A percentile compares a stretch with the other conserved stretches of the same genome.
These are phyloP conservation scores for Aspergillus sp. DNA, from an alignment of 2,329 filamentous ascomycete genomes.

Conservation along the genomic window DNA sequence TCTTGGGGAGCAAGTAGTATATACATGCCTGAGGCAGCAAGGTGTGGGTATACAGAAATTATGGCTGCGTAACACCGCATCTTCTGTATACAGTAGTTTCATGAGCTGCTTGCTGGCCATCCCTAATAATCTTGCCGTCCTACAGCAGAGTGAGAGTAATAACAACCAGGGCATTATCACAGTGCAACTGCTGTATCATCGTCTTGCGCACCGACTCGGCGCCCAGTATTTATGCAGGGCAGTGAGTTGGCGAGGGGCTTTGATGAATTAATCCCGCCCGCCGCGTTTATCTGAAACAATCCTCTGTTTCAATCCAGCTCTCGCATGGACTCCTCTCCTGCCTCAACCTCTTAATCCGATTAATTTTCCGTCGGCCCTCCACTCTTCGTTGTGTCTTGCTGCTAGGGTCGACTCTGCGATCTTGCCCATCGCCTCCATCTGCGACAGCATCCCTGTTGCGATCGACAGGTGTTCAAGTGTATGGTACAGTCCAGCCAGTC, in stretches of 20 bases:
- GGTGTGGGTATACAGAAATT: not conserved
- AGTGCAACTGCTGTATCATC: no score
- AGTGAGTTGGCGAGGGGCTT: conserved; percentile 14
- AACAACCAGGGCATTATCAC: no score
- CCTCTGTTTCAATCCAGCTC: conserved; percentile 16
- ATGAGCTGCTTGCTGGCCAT: conserved; percentile 2
- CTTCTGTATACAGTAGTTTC: conserved; percentile 4
- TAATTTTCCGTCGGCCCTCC: conserved; percentile 4
- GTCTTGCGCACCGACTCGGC: no score
- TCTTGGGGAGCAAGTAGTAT: no score
- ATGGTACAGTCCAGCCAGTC: conserved; percentile 7
- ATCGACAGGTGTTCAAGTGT: conserved; percentile 12
- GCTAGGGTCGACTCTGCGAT: not conserved
- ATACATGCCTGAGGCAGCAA: conserved; percentile 4
- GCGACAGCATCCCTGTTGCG: conserved; percentile 4
- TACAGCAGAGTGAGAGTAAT: not conserved
- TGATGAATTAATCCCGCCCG: conserved; percentile 3
- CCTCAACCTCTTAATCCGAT: conserved; percentile 8
- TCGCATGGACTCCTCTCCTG: not conserved
- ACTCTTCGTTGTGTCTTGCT: not conserved
- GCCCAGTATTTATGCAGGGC: not conserved
- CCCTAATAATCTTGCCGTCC: conserved; percentile 1
- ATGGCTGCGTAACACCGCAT: conserved; percentile 9
- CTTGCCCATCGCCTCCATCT: not conserved
- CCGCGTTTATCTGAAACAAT: conserved; percentile 23